Evolutionary conservation across 257 asterid species (phyloP), one percentile per base, ranked within the genome.

Genomic region (Osmanthus fragrans): DNA sequence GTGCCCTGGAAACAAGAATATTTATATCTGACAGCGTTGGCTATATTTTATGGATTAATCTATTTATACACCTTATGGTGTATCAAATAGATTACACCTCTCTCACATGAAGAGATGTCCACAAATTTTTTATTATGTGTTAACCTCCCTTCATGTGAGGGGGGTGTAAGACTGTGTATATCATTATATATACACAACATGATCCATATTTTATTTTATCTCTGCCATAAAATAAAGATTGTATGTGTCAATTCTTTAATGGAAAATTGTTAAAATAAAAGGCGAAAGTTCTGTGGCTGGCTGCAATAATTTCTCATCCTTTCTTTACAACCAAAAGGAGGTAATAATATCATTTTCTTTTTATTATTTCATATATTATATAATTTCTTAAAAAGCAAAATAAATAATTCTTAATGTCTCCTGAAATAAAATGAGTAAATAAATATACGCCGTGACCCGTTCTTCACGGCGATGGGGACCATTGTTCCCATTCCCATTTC

Each of bases 381-480:
- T 63, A 25, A 11, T 63, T 56, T 63, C 32, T 58, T 10, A 58
- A 7, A 58, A 58, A n/a, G 66, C 66, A n/a, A 58, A 40, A 21
- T 32, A 21, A 27, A 0, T 63, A 25, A 63, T 63, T 25, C 12
- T 27, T 63, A 27, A 10, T 58, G 23, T 25, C 8, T 63, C 34
- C 33, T 12, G 36, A 27, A 23, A 63, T 27, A 63, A 63, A 63
- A 63, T 23, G 10, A 60, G 0, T n/a, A n/a, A n/a, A 21, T 60
- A 63, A 25, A 27, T 25, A 63, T 9, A 36, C 69, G 18, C 34
- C 36, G 33, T 27, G 69, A 63, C n/a, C 36, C 4, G 34, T 63
- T 15, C 69, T 63, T 63, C 69, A 2, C 69, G 69, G 69, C n/a
- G 9, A 12, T 27, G 60, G 76, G 76, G 18, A 25, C 71, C 45